Percentiles rank a stretch among this genome's conserved stretches.
Conservation (phyloP, 176 grass and related monocot genomes). For the Alopecurus myosuroides region DNA sequence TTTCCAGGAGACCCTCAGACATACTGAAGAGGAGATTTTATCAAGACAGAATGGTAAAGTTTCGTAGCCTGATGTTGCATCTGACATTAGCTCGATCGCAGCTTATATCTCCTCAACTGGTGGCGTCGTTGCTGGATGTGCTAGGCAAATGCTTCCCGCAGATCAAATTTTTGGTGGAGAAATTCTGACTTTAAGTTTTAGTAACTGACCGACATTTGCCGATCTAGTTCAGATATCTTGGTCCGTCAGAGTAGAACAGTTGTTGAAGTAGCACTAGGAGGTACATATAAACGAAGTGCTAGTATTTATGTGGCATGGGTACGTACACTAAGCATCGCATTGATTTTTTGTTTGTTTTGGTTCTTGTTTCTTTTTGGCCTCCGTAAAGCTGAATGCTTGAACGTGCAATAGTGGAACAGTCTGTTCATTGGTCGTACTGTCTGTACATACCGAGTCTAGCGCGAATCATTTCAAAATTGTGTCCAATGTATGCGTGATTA, state of each 20-base stretch:
- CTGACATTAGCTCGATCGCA: neutral
- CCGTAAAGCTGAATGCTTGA: conserved; percentile 4
- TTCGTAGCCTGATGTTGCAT: conserved; percentile 31
- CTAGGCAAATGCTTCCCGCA: neutral
- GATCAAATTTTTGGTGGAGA: conserved; percentile 5
- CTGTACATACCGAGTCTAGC: neutral
- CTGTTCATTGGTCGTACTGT: neutral
- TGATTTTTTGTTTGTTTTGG: neutral
- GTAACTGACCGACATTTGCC: neutral
- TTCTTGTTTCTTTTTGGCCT: neutral
- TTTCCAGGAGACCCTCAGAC: conserved; percentile 46
- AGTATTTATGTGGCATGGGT: neutral
- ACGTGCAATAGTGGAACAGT: neutral
- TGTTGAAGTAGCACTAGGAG: neutral
- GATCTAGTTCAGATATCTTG: neutral
- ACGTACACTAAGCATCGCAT: neutral
- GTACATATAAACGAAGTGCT: conserved; percentile 1
- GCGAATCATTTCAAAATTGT: neutral
- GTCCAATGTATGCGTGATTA: neutral
- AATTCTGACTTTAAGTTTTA: conserved; percentile 32
- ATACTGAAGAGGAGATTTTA: conserved; percentile 44
- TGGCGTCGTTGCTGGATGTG: neutral
- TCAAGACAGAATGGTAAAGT: conserved; percentile 41
- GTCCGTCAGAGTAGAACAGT: conserved; percentile 19
- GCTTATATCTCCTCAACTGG: neutral